Percentiles rank a stretch among this genome's conserved stretches.
phyloP scores from a whole-genome alignment of 2,329 filamentous ascomycete genomes.

The Fusarium compactum region DNA sequence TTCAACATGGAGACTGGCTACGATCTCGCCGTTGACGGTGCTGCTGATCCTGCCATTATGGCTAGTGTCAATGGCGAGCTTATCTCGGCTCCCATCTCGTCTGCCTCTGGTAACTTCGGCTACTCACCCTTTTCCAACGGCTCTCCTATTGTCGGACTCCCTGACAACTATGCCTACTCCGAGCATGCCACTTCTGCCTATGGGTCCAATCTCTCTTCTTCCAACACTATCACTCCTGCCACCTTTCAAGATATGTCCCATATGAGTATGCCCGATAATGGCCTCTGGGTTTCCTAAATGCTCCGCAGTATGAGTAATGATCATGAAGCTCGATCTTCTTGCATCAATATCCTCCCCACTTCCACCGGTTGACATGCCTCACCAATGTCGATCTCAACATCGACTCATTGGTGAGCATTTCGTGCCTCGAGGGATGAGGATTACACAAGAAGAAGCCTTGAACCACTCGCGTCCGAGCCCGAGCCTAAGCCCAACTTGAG shows the following conservation, averaged over 20 bases:
- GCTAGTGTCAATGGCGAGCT: constrained; percentile 37
- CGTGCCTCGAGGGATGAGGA: constrained; percentile 33
- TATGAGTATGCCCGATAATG: constrained; percentile 36
- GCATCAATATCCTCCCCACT: constrained; percentile 21
- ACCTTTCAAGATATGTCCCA: constrained; percentile 46
- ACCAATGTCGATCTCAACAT: constrained; percentile 13
- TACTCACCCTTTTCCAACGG: constrained; percentile 41
- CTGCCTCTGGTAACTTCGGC: constrained; percentile 41
- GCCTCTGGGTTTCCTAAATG: constrained; percentile 38
- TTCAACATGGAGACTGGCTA: constrained; percentile 42
- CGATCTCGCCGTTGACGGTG: constrained; percentile 40
- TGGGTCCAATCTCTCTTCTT: constrained; percentile 46
- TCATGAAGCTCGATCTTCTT: constrained; percentile 25
- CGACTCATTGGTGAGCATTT: constrained; percentile 15
- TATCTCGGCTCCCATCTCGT: constrained; percentile 44
- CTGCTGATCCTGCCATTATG: constrained; percentile 33
- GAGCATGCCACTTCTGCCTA: constrained; percentile 45
- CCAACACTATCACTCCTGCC: constrained; percentile 47
- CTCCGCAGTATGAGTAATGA: constrained; percentile 12
- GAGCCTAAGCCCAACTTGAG: constrained; percentile 21
- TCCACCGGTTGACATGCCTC: constrained; percentile 34
- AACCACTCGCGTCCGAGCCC: constrained; percentile 34
- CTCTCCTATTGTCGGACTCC: constrained; percentile 40
- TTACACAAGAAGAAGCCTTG: constrained; percentile 33
- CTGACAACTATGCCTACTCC: constrained; percentile 45